A percentile compares a stretch with the other conserved stretches of the same genome.
Conservation (phyloP, 1,139 yeast genomes). For the Scheffersomyces segobiensis region DNA sequence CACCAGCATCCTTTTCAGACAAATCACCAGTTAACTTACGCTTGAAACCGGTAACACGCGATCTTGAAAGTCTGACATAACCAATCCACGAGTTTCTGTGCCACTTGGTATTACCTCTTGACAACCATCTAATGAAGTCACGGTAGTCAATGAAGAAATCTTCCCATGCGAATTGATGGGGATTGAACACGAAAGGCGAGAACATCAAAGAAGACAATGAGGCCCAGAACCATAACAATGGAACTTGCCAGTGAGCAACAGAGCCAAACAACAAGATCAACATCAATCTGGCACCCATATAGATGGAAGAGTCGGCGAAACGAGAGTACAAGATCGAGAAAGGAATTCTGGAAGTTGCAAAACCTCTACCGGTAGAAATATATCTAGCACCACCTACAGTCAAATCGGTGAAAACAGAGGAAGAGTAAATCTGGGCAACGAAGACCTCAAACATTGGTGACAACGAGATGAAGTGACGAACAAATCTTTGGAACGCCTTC, state of each 20-base stretch:
- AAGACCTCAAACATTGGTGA: conserved; percentile 98
- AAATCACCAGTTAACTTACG: conserved; percentile 84
- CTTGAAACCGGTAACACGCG: conserved; percentile 98
- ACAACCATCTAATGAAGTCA: conserved; percentile 96
- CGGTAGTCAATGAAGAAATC: conserved; percentile 98
- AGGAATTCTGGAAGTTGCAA: conserved; percentile 98
- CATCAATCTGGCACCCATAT: conserved; percentile 92
- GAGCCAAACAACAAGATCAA: conserved; percentile 90
- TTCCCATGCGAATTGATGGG: conserved; percentile 99
- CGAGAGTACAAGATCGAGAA: conserved; percentile 93
- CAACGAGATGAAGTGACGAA: conserved; percentile 83
- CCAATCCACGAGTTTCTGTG: conserved; percentile 99
- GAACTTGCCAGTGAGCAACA: conserved; percentile 95
- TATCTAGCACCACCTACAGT: conserved; percentile 99
- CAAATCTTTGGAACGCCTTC: conserved; percentile 91
- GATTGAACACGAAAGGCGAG: conserved; percentile 95
- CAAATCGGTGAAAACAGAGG: conserved; percentile 86
- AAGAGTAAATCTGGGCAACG: conserved; percentile 96
- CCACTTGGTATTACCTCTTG: conserved; percentile 98
- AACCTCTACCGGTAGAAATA: conserved; percentile 99
- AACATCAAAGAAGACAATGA: conserved; percentile 86
- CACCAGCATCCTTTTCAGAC: conserved; percentile 94
- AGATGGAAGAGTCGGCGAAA: conserved; percentile 96
- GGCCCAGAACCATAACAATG: conserved; percentile 98
- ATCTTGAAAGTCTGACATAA: conserved; percentile 90